Evolutionary conservation across 306 rosid genomes (phyloP).

Genomic region (Vigna reflexopilosa): DNA sequence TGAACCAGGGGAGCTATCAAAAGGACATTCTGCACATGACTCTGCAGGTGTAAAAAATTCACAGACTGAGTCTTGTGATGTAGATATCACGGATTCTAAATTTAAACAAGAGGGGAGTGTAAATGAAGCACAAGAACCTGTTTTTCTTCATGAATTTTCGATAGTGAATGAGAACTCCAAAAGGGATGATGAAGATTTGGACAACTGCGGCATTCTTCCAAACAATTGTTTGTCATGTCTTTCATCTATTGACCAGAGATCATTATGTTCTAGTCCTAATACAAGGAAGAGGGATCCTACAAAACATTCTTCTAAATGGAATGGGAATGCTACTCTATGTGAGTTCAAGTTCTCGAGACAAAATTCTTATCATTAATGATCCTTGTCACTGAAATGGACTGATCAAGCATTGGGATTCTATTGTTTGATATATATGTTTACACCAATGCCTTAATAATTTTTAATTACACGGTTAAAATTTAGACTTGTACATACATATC

Average conservation of each 20-base stretch:
- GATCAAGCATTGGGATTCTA: not conserved
- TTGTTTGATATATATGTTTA: not conserved
- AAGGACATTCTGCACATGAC: not conserved
- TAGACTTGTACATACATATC: constrained; percentile 4
- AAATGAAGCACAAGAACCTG: constrained; percentile 57
- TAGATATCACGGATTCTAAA: constrained; percentile 50
- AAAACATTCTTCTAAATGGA: constrained; percentile 68
- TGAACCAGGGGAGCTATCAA: constrained; percentile 46
- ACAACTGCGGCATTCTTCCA: constrained; percentile 73
- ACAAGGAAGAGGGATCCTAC: constrained; percentile 61
- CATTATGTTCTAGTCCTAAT: constrained; percentile 63
- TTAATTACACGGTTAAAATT: not conserved
- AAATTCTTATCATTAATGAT: not conserved
- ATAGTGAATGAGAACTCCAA: constrained; percentile 54
- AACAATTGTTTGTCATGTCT: constrained; percentile 74
- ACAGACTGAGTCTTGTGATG: constrained; percentile 26
- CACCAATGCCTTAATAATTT: not conserved
- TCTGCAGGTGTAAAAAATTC: not conserved
- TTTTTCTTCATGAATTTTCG: constrained; percentile 63
- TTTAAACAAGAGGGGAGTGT: constrained; percentile 46
- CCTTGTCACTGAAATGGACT: not conserved
- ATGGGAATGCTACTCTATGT: constrained; percentile 62
- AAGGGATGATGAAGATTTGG: constrained; percentile 57
- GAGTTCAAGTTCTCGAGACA: constrained; percentile 44
- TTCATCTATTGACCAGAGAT: constrained; percentile 67